Conservation (phyloP, 345 rosid species). For the Mercurialis annua region DNA sequence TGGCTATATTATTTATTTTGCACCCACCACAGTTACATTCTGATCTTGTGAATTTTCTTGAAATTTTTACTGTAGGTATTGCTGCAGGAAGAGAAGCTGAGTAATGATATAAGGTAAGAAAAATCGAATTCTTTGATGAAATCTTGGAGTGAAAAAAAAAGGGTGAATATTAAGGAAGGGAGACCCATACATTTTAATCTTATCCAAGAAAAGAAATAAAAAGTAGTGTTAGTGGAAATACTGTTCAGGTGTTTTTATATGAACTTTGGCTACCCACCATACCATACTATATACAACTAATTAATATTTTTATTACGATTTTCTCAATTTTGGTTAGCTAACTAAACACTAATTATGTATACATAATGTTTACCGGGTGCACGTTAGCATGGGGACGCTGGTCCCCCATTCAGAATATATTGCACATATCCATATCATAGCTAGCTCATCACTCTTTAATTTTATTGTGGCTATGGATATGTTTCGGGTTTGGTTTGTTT, state of each 20-base stretch:
- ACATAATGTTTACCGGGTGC: constrained; percentile 43
- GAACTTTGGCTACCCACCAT: constrained; percentile 56
- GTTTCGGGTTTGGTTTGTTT: constrained; percentile 27
- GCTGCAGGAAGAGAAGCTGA: constrained; percentile 9
- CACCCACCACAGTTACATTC: constrained; percentile 24
- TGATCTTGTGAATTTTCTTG: neutral
- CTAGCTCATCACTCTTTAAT: constrained; percentile 18
- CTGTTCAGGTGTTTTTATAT: constrained; percentile 46
- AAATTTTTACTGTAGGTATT: constrained; percentile 25
- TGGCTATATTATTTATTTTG: constrained; percentile 33
- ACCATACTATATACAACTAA: constrained; percentile 45
- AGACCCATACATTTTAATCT: constrained; percentile 26
- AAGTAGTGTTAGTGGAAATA: constrained; percentile 39
- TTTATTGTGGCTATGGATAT: constrained; percentile 10
- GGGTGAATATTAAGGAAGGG: constrained; percentile 29
- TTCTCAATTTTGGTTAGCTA: constrained; percentile 32
- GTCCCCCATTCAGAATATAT: constrained; percentile 51
- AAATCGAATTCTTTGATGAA: constrained; percentile 31
- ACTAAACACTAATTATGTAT: constrained; percentile 18
- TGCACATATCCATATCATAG: constrained; percentile 26
- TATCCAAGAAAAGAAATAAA: constrained; percentile 23
- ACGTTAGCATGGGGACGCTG: constrained; percentile 79
- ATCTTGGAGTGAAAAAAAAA: constrained; percentile 39
- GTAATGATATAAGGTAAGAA: constrained; percentile 58
- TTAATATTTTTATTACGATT: constrained; percentile 12